Base-by-base conservation (phyloP, 2,329 filamentous ascomycete species). In the Aureobasidium mangrovei region DNA sequence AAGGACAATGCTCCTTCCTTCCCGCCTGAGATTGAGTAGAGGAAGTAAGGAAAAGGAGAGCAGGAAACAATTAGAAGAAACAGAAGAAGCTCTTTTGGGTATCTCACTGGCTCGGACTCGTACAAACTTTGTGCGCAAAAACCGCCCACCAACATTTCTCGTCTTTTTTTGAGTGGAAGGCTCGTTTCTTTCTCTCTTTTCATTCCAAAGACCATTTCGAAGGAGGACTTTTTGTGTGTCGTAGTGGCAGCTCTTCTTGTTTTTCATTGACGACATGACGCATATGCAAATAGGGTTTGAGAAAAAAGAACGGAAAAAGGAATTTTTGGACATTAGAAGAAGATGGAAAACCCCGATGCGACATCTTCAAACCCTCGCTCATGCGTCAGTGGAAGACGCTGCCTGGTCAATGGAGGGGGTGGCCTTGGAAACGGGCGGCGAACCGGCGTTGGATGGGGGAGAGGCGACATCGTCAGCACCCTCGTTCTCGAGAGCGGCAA, bases 401-500 rank as follows among this genome's bases (percentile, higher is more conserved):
- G 70, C 69, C 51, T 70, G 60, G 41, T 71, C 70, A 48, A 72
- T 72, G 28, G 53, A 46, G 57, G 69, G 72, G 53, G 53, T 36
- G 7, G 60, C 57, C 47, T 61, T 48, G n/a, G 64, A 61, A 51
- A 64, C 59, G 31, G 64, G 58, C 31, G 67, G 64, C 35, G 65
- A 65, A 35, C 62, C 60, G 45, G 64, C 62, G 57, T 67, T 62
- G 46, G 65, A 63, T 33, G 60, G 60, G 54, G 85, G 84, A 64
- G 86, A 85, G 62, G 86, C 88, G 64, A 80, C 68, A 53, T 70
- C 69, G 52, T 75, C 71, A 60, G 70, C 72, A 78, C 83, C 70
- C 79, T 77, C 66, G 81, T 80, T 62, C 75, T 74, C 73, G 59
- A 80, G 74, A 63, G 68, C 70, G 67, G 75, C 76, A 42, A 51